Evolutionary conservation across 2,329 filamentous ascomycete species (phyloP).

Genomic region (Dactylonectria macrodidyma): DNA sequence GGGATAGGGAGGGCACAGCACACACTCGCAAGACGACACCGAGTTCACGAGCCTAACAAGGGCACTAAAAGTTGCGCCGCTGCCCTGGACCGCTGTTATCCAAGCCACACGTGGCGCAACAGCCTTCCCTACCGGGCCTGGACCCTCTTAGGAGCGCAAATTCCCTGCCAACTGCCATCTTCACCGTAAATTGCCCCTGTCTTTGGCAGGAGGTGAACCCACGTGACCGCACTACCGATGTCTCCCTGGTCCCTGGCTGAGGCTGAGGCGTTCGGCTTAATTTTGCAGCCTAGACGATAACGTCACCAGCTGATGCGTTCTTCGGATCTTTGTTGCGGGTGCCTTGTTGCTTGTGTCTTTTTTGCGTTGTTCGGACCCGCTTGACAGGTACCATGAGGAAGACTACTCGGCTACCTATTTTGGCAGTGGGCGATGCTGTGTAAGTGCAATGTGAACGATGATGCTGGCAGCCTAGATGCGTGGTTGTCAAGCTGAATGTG

Average conservation of each 20-base stretch:
- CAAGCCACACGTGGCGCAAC: conserved; percentile 48
- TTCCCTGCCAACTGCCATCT: background rate
- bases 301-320: conserved; percentile 44
- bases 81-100: conserved; percentile 38
- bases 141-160: background rate
- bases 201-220: background rate
- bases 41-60: conserved; percentile 51
- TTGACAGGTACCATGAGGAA: background rate
- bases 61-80: conserved; percentile 47
- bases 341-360: conserved; percentile 25
- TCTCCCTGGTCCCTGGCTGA: conserved; percentile 24
- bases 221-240: conserved; percentile 34
- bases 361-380: background rate
- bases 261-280: conserved; percentile 37
- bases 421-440: background rate
- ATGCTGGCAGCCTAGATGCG: background rate
- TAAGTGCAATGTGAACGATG: background rate
- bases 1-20: conserved; percentile 48
- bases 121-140: conserved; percentile 16
- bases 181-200: background rate
- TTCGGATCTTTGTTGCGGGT: conserved; percentile 26
- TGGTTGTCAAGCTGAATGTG: too few relatives aligned
- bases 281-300: conserved; percentile 43
- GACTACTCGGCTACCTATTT: background rate
- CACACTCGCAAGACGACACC: conserved; percentile 49